These are phyloP conservation scores for Diplodia sapinea DNA, from an alignment of 2,329 filamentous ascomycete genomes.

Conservation along the genomic window DNA sequence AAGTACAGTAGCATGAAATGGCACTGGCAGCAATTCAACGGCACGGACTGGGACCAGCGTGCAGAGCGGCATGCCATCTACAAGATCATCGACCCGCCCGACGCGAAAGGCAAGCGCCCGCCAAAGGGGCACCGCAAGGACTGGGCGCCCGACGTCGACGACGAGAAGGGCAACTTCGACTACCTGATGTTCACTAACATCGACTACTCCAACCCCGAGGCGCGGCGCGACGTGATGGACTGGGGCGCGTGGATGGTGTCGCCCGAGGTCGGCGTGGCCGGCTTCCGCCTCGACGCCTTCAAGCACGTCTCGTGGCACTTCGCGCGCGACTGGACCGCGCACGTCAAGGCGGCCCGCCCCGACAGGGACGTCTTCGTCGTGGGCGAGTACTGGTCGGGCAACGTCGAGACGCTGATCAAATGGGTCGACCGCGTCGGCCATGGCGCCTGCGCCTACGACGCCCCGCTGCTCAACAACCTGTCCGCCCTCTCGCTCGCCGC, in stretches of 20 bases:
- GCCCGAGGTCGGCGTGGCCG: constrained; percentile 64
- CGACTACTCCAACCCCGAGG: constrained; percentile 64
- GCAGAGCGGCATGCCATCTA: constrained; percentile 66
- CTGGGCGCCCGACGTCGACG: constrained; percentile 68
- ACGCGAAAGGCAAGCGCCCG: background rate
- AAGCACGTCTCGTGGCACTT: constrained; percentile 75
- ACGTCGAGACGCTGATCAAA: constrained; percentile 59
- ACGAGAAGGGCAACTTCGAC: constrained; percentile 70
- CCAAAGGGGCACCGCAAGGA: constrained; percentile 61
- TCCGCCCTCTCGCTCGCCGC: constrained; percentile 62
- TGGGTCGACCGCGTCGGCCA: constrained; percentile 64
- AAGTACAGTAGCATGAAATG: constrained; percentile 68
- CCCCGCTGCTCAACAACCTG: constrained; percentile 72
- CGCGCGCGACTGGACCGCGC: constrained; percentile 65
- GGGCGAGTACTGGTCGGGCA: constrained; percentile 71
- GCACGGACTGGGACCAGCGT: constrained; percentile 68
- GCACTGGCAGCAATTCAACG: constrained; percentile 70
- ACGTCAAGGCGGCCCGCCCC: constrained; percentile 56
- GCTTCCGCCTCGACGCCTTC: constrained; percentile 73
- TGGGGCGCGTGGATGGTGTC: constrained; percentile 71
- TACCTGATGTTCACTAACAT: constrained; percentile 77
- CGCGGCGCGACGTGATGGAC: constrained; percentile 66
- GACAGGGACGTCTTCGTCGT: constrained; percentile 65
- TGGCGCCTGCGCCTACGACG: constrained; percentile 68
- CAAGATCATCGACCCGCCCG: constrained; percentile 59